A percentile compares a stretch with the other conserved stretches of the same genome.
phyloP scores from a whole-genome alignment of 1,284 basidiomycete species.

The Ustilago vetiveriae region DNA sequence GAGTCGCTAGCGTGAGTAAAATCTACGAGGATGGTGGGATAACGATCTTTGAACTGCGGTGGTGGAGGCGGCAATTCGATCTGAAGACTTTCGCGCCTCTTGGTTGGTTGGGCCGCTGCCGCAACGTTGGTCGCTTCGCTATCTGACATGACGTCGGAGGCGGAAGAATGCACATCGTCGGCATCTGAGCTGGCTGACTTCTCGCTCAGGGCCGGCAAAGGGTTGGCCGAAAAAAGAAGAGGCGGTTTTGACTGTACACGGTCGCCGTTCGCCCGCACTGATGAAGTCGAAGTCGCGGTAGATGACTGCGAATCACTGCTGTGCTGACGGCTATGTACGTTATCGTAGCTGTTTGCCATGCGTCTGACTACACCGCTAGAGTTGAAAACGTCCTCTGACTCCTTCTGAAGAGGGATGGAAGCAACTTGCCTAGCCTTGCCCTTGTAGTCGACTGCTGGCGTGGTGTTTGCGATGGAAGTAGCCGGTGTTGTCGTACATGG shows the following conservation, averaged over 20 bases:
- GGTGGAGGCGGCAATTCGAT: constrained; percentile 43
- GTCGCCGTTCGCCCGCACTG: not conserved
- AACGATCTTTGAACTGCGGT: constrained; percentile 31
- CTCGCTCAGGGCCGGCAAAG: constrained; percentile 32
- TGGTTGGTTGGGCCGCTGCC: constrained; percentile 4
- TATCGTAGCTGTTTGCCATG: constrained; percentile 4
- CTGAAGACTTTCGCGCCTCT: constrained; percentile 30
- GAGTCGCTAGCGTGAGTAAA: constrained; percentile 36
- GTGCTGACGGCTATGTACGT: constrained; percentile 3
- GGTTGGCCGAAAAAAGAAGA: constrained; percentile 9
- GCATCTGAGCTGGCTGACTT: constrained; percentile 28
- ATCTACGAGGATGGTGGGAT: constrained; percentile 40
- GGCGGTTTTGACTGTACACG: constrained; percentile 9
- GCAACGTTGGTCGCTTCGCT: constrained; percentile 4
- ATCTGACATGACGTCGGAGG: constrained; percentile 15
- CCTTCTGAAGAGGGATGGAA: constrained; percentile 8
- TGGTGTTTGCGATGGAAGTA: constrained; percentile 6
- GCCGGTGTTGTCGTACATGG: constrained; percentile 9
- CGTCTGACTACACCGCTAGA: constrained; percentile 7
- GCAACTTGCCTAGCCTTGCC: constrained; percentile 15
- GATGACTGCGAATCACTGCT: constrained; percentile 1
- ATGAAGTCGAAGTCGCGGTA: not conserved
- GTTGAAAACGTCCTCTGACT: constrained; percentile 24
- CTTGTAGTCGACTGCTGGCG: not conserved
- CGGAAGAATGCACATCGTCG: constrained; percentile 14